These are phyloP conservation scores for Phialophora macrospora DNA, from an alignment of 2,329 filamentous ascomycete genomes.

Conservation along the genomic window DNA sequence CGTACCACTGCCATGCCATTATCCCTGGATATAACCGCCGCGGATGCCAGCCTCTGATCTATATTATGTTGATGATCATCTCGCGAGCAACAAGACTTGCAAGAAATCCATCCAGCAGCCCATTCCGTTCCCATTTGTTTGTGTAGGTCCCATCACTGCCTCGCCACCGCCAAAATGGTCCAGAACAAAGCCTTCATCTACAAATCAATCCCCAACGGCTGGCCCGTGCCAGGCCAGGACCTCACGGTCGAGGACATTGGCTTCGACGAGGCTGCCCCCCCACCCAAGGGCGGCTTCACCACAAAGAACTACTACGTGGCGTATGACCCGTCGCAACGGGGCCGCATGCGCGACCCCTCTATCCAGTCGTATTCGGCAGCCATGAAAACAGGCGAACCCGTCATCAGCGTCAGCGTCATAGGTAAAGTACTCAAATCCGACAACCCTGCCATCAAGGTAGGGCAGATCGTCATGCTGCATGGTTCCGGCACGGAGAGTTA, in stretches of 20 bases:
- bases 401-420: slow-evolving; percentile 62
- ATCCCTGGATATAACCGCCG: neutral
- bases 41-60: neutral
- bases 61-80: slow-evolving; percentile 12
- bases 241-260: slow-evolving; percentile 68
- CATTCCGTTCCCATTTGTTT: neutral
- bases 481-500: slow-evolving; percentile 65
- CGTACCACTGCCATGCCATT: neutral
- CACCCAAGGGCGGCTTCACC: slow-evolving; percentile 64
- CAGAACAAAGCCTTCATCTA: slow-evolving; percentile 77
- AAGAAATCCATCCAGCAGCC: neutral
- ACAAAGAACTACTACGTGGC: slow-evolving; percentile 71
- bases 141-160: neutral
- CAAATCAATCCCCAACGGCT: slow-evolving; percentile 68
- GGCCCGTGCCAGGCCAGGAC: slow-evolving; percentile 72
- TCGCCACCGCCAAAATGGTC: slow-evolving; percentile 28
- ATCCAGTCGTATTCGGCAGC: slow-evolving; percentile 67
- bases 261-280: slow-evolving; percentile 65
- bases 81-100: neutral
- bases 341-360: slow-evolving; percentile 68
- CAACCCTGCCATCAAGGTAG: slow-evolving; percentile 61
- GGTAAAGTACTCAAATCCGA: slow-evolving; percentile 70
- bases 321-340: slow-evolving; percentile 78
- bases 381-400: slow-evolving; percentile 63
- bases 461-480: slow-evolving; percentile 56